Evolutionary conservation across 495 filamentous ascomycete species (phyloP).

Genomic region (Podospora anserina): DNA sequence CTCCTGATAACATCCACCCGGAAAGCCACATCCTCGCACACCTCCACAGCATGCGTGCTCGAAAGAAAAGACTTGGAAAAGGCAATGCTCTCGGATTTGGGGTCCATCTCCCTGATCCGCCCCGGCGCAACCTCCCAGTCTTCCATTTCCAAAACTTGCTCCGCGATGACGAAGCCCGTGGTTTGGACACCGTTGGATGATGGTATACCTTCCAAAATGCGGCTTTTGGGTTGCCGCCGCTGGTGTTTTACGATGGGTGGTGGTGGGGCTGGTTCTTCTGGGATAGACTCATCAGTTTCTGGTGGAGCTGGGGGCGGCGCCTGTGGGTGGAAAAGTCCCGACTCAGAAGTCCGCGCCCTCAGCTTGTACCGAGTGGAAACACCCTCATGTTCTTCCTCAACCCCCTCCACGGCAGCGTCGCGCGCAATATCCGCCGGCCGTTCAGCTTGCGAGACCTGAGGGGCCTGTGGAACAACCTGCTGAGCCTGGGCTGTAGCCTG

Average conservation of each 20-base stretch:
- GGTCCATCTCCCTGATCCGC: slow-evolving; percentile 16
- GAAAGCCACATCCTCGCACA: slow-evolving; percentile 35
- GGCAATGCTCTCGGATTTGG: slow-evolving; percentile 32
- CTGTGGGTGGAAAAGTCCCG: too few species aligned
- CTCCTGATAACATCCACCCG: slow-evolving; percentile 33
- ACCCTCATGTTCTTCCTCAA: background rate
- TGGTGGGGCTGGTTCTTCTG: background rate
- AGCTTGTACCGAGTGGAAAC: background rate
- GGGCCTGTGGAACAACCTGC: too few species aligned
- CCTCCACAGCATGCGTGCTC: slow-evolving; percentile 24
- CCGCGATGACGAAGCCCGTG: slow-evolving; percentile 2
- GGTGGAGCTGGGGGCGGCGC: too few species aligned
- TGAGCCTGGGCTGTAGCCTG: too few species aligned
- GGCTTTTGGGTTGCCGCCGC: background rate
- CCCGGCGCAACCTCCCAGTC: slow-evolving; percentile 31
- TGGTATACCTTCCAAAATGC: background rate
- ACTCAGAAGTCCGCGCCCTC: background rate
- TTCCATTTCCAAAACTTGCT: slow-evolving; percentile 39
- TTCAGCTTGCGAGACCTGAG: too few species aligned
- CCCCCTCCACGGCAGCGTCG: background rate
- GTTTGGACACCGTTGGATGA: too few species aligned
- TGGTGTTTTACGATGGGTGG: background rate
- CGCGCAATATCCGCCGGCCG: too few species aligned
- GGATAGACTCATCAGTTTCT: background rate
- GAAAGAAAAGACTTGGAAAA: slow-evolving; percentile 42